Conservation (phyloP, 1,284 basidiomycete species). For the Sanghuangporus baumii region DNA sequence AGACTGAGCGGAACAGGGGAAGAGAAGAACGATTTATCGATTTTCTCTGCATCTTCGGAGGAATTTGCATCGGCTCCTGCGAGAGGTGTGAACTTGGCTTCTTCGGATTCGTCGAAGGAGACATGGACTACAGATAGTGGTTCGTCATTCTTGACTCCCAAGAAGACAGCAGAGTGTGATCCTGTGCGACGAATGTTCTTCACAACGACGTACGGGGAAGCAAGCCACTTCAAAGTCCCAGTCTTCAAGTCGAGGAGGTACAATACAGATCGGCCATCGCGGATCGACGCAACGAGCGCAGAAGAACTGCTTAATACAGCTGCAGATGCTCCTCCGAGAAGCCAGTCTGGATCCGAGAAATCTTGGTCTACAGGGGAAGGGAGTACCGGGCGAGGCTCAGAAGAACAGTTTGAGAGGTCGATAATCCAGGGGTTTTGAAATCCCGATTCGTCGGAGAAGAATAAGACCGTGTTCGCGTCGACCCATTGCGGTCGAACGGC, state of each 20-base stretch:
- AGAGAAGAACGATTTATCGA: slow-evolving; percentile 32
- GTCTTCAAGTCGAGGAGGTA: slow-evolving; percentile 40
- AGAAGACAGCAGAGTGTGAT: slow-evolving; percentile 36
- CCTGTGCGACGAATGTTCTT: slow-evolving; percentile 30
- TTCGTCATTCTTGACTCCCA: slow-evolving; percentile 39
- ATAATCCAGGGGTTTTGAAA: slow-evolving; percentile 64
- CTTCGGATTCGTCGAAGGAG: slow-evolving; percentile 26
- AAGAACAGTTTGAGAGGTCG: slow-evolving; percentile 12
- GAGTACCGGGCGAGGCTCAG: slow-evolving; percentile 37
- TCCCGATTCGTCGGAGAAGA: slow-evolving; percentile 62
- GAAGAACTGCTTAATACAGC: slow-evolving; percentile 39
- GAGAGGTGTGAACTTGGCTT: slow-evolving; percentile 28
- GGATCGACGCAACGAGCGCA: slow-evolving; percentile 41
- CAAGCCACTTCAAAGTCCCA: slow-evolving; percentile 28
- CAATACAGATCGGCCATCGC: slow-evolving; percentile 42
- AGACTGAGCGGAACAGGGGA: slow-evolving; percentile 41
- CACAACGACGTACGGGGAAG: slow-evolving; percentile 43
- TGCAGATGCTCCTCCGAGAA: slow-evolving; percentile 44
- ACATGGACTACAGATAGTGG: slow-evolving; percentile 35
- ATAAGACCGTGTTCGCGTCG: slow-evolving; percentile 50
- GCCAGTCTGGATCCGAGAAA: slow-evolving; percentile 57
- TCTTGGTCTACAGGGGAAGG: slow-evolving; percentile 44
- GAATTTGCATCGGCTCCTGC: not conserved
- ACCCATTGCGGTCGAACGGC: slow-evolving; percentile 59
- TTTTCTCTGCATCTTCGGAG: not conserved